Base-by-base conservation (phyloP, 352 stramenopile species). In the Poterioochromonas sp. region DNA sequence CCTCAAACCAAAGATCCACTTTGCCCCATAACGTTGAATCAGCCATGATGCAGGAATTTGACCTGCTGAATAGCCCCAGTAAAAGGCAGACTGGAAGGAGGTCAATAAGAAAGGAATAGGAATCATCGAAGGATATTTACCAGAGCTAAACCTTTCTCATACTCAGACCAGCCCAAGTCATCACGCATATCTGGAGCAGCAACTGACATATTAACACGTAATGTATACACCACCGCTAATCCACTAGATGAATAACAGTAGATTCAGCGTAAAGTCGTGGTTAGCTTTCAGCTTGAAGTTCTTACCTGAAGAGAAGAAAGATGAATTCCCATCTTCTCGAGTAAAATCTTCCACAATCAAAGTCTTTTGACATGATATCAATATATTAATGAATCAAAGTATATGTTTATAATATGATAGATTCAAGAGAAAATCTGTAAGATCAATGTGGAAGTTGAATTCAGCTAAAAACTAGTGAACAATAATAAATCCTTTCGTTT, bases 251-350 rank as follows among this genome's bases (percentile, higher is more conserved):
- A 47, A 35, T 32, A 20, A 73, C 5, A 49, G n/a, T 73, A 44
- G 40, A 29, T 32, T 15, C 47, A 47, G 2, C 20, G 40, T 73
- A 15, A 73, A 5, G 5, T 35, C 12, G 37, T 29, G 11, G 12
- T 47, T 73, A 47, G 3, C 8, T 20, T 73, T 29, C 3, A 35
- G 8, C 29, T 35, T 64, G 8, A 11, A 64, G 8, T 47, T n/a
- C 63, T n/a, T 73, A 73, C 63, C 20, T 73, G 65, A 74, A 74
- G 35, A 74, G 41, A 3, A 74, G 29, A 74, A 74, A 74, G 1
- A 54, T n/a, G 8, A 54, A 54, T 54, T 74, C 65, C 37, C 40
- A 74, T 58, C 65, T n/a, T 54, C 40, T 74, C 1, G 65, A 68
- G 15, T n/a, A 68, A 26, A 37, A 68, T 58, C 26, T 58, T 15